These are phyloP conservation scores for Rugonectria rugulosa DNA, from an alignment of 2,329 filamentous ascomycete species.

Conservation along the genomic window DNA sequence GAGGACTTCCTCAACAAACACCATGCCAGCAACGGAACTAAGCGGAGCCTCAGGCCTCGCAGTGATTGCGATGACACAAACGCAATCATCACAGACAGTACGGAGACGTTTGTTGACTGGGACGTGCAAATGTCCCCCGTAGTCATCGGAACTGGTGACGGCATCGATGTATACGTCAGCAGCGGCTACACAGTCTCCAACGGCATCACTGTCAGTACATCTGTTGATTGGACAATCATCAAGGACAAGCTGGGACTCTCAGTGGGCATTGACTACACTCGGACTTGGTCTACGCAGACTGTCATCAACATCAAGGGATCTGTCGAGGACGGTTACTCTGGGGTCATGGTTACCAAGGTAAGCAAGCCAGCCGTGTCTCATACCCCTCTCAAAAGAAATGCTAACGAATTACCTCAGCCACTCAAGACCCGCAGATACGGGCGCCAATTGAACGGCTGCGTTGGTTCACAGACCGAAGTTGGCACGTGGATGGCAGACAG, in stretches of 20 bases:
- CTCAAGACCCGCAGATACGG: slow-evolving; percentile 21
- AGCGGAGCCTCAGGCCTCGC: not conserved
- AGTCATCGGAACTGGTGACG: slow-evolving; percentile 10
- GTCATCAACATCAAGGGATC: slow-evolving; percentile 18
- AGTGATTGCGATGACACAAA: slow-evolving; percentile 4
- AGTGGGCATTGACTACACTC: slow-evolving; percentile 17
- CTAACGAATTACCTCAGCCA: too few species aligned
- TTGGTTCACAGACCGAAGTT: slow-evolving; percentile 11
- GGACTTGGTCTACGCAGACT: slow-evolving; percentile 19
- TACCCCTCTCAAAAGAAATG: too few species aligned
- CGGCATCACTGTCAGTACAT: slow-evolving; percentile 16
- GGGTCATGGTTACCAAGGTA: slow-evolving; percentile 27
- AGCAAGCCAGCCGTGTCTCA: too few species aligned
- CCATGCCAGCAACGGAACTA: not conserved
- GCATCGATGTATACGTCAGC: slow-evolving; percentile 19
- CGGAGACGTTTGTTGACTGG: slow-evolving; percentile 21
- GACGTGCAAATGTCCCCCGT: slow-evolving; percentile 24
- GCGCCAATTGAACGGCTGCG: slow-evolving; percentile 19
- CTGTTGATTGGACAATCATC: slow-evolving; percentile 9
- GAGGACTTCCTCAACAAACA: not conserved
- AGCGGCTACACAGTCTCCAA: slow-evolving; percentile 20
- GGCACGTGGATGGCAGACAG: slow-evolving; percentile 20
- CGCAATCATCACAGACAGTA: slow-evolving; percentile 17
- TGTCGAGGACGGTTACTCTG: slow-evolving; percentile 11
- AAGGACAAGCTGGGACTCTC: slow-evolving; percentile 10